These are phyloP conservation scores for Nicotiana paniculata DNA, from an alignment of 257 asterid species.

Conservation along the genomic window DNA sequence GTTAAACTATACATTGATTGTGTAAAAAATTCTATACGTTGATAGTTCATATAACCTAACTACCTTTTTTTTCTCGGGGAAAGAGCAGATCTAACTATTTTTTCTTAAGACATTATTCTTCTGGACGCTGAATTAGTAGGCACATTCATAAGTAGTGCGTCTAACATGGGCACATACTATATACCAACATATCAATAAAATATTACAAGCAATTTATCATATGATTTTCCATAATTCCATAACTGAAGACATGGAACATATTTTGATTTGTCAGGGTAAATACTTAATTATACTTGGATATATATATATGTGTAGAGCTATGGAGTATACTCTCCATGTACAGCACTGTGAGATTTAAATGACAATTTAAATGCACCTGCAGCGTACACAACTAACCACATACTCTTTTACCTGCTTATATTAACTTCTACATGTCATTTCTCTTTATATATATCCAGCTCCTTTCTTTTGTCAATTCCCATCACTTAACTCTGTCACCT, in stretches of 20 bases:
- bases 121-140: neutral
- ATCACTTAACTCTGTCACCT: conserved; percentile 4
- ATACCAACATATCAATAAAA: neutral
- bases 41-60: too few relatives aligned
- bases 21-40: too few relatives aligned
- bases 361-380: conserved; percentile 53
- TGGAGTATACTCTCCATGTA: neutral
- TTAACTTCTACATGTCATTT: conserved; percentile 39
- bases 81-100: too few relatives aligned
- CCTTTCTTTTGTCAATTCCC: conserved; percentile 16
- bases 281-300: neutral
- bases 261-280: neutral
- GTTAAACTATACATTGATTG: too few relatives aligned
- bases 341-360: conserved; percentile 25
- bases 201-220: neutral
- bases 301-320: neutral
- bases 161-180: neutral
- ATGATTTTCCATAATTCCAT: neutral
- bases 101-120: too few relatives aligned
- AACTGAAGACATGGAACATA: neutral
- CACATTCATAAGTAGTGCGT: neutral
- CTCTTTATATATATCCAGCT: conserved; percentile 21
- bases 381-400: conserved; percentile 62
- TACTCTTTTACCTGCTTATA: conserved; percentile 56
- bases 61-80: too few relatives aligned